Conservation (phyloP, 768 basidiomycete species). For the Lyophyllum atratum region DNA sequence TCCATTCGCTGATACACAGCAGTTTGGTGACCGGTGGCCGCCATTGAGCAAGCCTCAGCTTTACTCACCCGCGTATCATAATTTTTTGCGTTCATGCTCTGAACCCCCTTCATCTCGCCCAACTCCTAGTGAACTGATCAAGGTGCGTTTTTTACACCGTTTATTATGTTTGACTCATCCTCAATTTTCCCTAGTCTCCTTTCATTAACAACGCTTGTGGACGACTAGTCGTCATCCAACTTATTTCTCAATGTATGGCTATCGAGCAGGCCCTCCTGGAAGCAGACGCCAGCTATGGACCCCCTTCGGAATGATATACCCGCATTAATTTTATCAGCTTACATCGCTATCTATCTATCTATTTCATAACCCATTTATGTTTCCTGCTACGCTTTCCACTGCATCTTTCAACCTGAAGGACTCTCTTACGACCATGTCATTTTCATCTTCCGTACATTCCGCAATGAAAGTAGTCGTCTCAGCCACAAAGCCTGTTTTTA, state of each 20-base stretch:
- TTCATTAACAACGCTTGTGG: slow-evolving; percentile 73
- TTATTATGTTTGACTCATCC: slow-evolving; percentile 5
- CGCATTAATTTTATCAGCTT: slow-evolving; percentile 20
- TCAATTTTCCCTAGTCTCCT: slow-evolving; percentile 41
- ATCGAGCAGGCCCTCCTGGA: slow-evolving; percentile 54
- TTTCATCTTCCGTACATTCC: slow-evolving; percentile 88
- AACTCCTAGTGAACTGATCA: slow-evolving; percentile 54
- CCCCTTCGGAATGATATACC: slow-evolving; percentile 19
- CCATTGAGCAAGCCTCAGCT: slow-evolving; percentile 56
- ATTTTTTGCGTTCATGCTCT: slow-evolving; percentile 70
- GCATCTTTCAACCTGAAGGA: slow-evolving; percentile 68
- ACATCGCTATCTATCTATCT: slow-evolving; percentile 23
- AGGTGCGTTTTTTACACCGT: slow-evolving; percentile 43
- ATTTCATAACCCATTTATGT: slow-evolving; percentile 46
- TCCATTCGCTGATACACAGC: slow-evolving; percentile 64
- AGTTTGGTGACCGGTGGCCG: slow-evolving; percentile 67
- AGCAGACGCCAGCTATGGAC: slow-evolving; percentile 22
- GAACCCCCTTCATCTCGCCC: slow-evolving; percentile 59
- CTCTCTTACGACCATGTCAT: slow-evolving; percentile 76
- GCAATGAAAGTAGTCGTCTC: slow-evolving; percentile 87
- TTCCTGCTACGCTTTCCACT: slow-evolving; percentile 73
- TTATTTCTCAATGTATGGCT: slow-evolving; percentile 66
- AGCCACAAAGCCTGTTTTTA: slow-evolving; percentile 61
- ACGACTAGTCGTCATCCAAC: slow-evolving; percentile 63
- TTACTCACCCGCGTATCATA: slow-evolving; percentile 70